Evolutionary conservation across 768 basidiomycete genomes (phyloP).

Genomic region (Mycena polygramma): DNA sequence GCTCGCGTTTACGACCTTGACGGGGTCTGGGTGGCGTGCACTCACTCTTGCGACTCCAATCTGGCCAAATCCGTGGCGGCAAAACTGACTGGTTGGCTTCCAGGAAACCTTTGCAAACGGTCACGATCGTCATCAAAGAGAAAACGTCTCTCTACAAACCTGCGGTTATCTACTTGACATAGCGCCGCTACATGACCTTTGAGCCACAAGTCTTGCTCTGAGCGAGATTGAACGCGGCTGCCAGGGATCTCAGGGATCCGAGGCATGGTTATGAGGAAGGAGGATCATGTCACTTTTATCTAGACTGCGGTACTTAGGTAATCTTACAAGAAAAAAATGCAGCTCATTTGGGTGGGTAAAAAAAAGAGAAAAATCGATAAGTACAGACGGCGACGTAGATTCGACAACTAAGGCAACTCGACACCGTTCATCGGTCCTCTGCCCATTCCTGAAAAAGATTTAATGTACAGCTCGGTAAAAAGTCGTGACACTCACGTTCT

Average conservation of each 20-base stretch:
- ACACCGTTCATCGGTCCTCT: constrained; percentile 79
- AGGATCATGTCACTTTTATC: constrained; percentile 10
- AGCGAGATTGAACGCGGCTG: constrained; percentile 62
- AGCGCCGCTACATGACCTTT: constrained; percentile 71
- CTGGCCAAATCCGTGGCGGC: constrained; percentile 73
- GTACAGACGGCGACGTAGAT: not conserved
- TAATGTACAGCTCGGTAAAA: constrained; percentile 27
- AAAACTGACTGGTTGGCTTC: constrained; percentile 97
- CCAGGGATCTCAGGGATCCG: constrained; percentile 83
- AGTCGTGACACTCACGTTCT: constrained; percentile 78
- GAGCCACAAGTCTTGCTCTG: constrained; percentile 76
- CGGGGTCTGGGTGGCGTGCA: constrained; percentile 25
- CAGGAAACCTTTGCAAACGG: constrained; percentile 79
- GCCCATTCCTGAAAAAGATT: constrained; percentile 83
- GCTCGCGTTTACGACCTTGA: constrained; percentile 18
- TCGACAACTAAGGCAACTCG: constrained; percentile 33
- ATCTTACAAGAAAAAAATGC: constrained; percentile 11
- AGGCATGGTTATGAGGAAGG: constrained; percentile 49
- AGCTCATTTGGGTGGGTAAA: not conserved
- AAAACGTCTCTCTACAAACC: constrained; percentile 55
- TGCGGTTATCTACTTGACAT: constrained; percentile 74
- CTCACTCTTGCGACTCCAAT: constrained; percentile 88
- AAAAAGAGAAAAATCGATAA: constrained; percentile 11
- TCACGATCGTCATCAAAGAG: constrained; percentile 1
- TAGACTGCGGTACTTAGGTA: constrained; percentile 6